Evolutionary conservation across 2,329 filamentous ascomycete species (phyloP).

Genomic region (Cordyceps cicadae): DNA sequence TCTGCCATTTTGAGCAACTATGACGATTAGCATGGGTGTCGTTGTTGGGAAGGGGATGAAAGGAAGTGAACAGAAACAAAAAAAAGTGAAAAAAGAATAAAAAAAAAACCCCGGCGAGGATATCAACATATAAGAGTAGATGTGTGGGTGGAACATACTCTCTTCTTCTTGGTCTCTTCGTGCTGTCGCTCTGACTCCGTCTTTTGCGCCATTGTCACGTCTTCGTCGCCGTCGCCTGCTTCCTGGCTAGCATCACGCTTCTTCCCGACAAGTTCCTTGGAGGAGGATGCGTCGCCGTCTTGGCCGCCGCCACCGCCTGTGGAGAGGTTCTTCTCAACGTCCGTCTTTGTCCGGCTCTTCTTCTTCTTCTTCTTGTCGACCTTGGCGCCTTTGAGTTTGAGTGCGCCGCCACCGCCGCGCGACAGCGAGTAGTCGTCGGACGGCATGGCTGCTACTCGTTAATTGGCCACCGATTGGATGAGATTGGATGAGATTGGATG

Average conservation of each 20-base stretch:
- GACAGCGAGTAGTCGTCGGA: slow-evolving; percentile 64
- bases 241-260: slow-evolving; percentile 22
- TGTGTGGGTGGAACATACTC: slow-evolving; percentile 44
- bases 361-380: slow-evolving; percentile 59
- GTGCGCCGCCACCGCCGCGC: slow-evolving; percentile 60
- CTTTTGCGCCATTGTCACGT: slow-evolving; percentile 42
- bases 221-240: background rate
- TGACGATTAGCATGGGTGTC: background rate
- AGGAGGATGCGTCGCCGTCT: slow-evolving; percentile 18
- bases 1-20: slow-evolving; percentile 75
- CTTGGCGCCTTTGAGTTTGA: slow-evolving; percentile 77
- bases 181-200: slow-evolving; percentile 77
- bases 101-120: background rate
- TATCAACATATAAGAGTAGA: background rate
- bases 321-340: slow-evolving; percentile 40
- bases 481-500: background rate
- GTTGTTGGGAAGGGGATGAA: background rate
- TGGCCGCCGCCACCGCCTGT: slow-evolving; percentile 2
- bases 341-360: slow-evolving; percentile 39
- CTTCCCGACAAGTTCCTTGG: slow-evolving; percentile 19
- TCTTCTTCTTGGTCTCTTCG: slow-evolving; percentile 72
- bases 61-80: background rate
- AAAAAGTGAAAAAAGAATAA: too few relatives aligned
- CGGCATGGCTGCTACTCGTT: slow-evolving; percentile 43
- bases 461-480: background rate